Evolutionary conservation across 2,329 filamentous ascomycete species (phyloP).

Genomic region (Dactylonectria estremocensis): DNA sequence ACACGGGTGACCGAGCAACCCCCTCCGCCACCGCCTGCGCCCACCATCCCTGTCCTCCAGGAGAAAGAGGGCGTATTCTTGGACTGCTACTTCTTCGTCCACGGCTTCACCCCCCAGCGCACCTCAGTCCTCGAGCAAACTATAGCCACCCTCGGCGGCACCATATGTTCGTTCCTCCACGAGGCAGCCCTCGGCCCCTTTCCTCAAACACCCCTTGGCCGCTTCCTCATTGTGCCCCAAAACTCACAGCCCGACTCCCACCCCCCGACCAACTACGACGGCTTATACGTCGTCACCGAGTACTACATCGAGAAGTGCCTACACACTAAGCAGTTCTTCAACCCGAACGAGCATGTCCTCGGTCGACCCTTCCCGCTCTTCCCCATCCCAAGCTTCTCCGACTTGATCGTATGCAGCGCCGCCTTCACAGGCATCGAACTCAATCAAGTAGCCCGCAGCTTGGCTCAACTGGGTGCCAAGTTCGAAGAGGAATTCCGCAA

Average conservation of each 20-base stretch:
- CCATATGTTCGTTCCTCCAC: slow-evolving; percentile 59
- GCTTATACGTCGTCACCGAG: slow-evolving; percentile 78
- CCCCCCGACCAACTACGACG: slow-evolving; percentile 55
- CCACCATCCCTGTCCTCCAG: slow-evolving; percentile 25
- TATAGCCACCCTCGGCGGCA: slow-evolving; percentile 64
- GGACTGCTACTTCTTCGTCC: slow-evolving; percentile 71
- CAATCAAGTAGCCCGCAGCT: slow-evolving; percentile 84
- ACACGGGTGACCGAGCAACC: slow-evolving; percentile 25
- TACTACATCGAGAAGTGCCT: slow-evolving; percentile 95
- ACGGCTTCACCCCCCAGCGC: slow-evolving; percentile 71
- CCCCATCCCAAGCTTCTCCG: slow-evolving; percentile 78
- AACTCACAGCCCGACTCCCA: slow-evolving; percentile 62
- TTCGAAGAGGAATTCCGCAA: slow-evolving; percentile 85
- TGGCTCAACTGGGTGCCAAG: slow-evolving; percentile 82
- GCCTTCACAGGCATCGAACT: slow-evolving; percentile 89
- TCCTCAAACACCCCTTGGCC: slow-evolving; percentile 52
- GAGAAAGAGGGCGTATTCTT: slow-evolving; percentile 64
- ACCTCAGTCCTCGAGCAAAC: slow-evolving; percentile 64
- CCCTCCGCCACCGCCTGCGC: slow-evolving; percentile 24
- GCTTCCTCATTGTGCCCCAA: slow-evolving; percentile 71
- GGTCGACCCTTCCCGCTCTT: slow-evolving; percentile 83
- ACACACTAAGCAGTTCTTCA: slow-evolving; percentile 79
- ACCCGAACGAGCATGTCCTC: slow-evolving; percentile 79
- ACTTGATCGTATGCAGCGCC: slow-evolving; percentile 83
- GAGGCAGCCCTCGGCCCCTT: slow-evolving; percentile 54